Base-by-base conservation (phyloP, 2,329 filamentous ascomycete species). In the Pseudocercospora macadamiae region DNA sequence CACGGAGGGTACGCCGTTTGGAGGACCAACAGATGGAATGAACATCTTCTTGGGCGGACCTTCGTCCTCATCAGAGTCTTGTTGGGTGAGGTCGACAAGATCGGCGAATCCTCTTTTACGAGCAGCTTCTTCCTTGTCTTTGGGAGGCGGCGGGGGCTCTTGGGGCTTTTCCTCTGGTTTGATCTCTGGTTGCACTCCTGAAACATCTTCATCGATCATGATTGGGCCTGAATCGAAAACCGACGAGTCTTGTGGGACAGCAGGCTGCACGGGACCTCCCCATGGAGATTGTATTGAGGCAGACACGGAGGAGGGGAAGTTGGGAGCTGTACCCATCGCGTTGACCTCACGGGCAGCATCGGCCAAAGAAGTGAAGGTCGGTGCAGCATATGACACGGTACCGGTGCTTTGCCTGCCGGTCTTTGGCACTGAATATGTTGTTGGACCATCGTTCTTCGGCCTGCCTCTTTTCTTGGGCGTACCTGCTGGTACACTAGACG, bases 21-120 rank as follows among this genome's bases (percentile, higher is more conserved):
- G 8, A 3, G 63, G 54, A 9, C 57, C 60, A 19, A 28, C 26
- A n/a, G 57, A 26, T 14, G 64, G 51, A 49, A 70, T 61, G 34
- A 62, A 73, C 54, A 77, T 75, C 51, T 71, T 71, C 4, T 72
- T 72, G 53, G 72, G 68, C 65, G 76, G 66, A 1, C 79, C 77
- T 19, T 84, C 80, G 36, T 80, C 79, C 5, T 49, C 42, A 14
- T 77, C 78, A 16, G 80, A 67, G 19, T 71, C 69, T 19, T 70
- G 61, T 5, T 64, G 63, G 3, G 81, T 80, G 53, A 85, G 68
- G 66, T 85, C 83, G 4, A 85, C 75, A 39, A 86, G 71, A 25
- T 85, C 82, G 23, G 73, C 77, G 61, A 85, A 80, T 6, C 75
- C 79, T 19, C 82, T 76, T 66, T 85, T 86, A 23, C 80, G 74